A percentile compares a stretch with the other conserved stretches of the same genome.
phyloP scores from a whole-genome alignment of 1,284 basidiomycete genomes.

The Puccinia coronata region DNA sequence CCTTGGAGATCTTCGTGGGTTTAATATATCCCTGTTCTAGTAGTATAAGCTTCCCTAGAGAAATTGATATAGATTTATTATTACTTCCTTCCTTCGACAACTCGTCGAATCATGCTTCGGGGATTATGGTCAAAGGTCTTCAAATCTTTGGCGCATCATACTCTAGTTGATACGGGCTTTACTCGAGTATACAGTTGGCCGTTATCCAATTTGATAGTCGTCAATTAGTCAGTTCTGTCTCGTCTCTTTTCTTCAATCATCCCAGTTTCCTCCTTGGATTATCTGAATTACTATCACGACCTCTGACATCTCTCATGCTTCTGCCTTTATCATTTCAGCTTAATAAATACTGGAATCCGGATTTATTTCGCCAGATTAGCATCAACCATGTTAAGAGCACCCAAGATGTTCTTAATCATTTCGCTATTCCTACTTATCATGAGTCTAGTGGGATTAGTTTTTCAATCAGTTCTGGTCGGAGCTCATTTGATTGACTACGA shows the following conservation, averaged over 20 bases:
- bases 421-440: conserved; percentile 27
- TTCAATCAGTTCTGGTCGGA: conserved; percentile 6
- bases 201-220: conserved; percentile 14
- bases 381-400: conserved; percentile 44
- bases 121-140: conserved; percentile 24
- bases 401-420: conserved; percentile 19
- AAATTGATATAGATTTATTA: neutral
- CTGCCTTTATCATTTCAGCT: too few species aligned
- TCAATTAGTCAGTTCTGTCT: conserved; percentile 35
- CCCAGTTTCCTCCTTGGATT: neutral
- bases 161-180: conserved; percentile 18
- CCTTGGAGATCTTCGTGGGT: conserved; percentile 31
- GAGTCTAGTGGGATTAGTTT: conserved; percentile 19
- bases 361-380: conserved; percentile 47
- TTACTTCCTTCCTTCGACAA: too few species aligned
- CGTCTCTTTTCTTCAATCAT: neutral
- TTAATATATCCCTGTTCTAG: neutral
- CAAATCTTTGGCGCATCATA: conserved; percentile 35
- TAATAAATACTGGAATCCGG: conserved; percentile 24
- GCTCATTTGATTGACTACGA: conserved; percentile 2
- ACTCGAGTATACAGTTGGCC: conserved; percentile 34
- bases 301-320: neutral
- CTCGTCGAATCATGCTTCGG: too few species aligned
- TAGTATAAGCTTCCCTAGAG: too few species aligned
- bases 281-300: neutral